Evolutionary conservation across 805 yeast genomes (phyloP).

Genomic region (Saturnispora mendoncae): DNA sequence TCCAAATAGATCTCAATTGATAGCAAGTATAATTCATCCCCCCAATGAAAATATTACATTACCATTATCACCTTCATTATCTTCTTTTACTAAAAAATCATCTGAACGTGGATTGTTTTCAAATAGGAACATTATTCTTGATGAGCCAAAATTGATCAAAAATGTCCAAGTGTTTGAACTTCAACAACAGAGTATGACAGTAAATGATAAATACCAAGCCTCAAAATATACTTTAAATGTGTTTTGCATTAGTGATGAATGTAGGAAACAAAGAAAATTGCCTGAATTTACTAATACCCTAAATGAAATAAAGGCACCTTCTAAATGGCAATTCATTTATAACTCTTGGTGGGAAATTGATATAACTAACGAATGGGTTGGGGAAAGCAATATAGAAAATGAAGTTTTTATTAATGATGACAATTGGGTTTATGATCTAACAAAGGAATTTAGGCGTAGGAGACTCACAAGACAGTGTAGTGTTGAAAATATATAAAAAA

Average conservation of each 20-base stretch:
- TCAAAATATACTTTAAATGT: conserved; percentile 46
- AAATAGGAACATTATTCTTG: conserved; percentile 38
- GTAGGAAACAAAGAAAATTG: conserved; percentile 33
- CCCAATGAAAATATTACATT: not conserved
- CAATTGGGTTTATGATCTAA: conserved; percentile 45
- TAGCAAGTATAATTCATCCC: conserved; percentile 2
- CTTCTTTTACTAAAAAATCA: not conserved
- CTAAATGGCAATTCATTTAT: conserved; percentile 55
- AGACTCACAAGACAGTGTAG: conserved; percentile 30
- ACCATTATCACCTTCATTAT: not conserved
- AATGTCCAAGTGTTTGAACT: conserved; percentile 74
- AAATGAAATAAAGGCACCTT: conserved; percentile 54
- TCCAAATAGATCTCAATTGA: conserved; percentile 37
- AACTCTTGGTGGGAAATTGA: conserved; percentile 63
- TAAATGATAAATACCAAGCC: conserved; percentile 50
- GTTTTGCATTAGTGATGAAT: conserved; percentile 31
- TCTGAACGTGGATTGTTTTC: not conserved
- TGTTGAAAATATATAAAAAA: not conserved
- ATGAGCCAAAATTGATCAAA: conserved; percentile 52
- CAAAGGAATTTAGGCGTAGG: conserved; percentile 48
- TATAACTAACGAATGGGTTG: conserved; percentile 44
- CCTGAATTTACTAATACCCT: conserved; percentile 59
- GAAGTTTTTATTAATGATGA: conserved; percentile 24
- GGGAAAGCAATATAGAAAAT: conserved; percentile 33
- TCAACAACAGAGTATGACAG: conserved; percentile 51